These are phyloP conservation scores for Ophiosphaerella korrae DNA, from an alignment of 2,329 filamentous ascomycete species.

Conservation along the genomic window DNA sequence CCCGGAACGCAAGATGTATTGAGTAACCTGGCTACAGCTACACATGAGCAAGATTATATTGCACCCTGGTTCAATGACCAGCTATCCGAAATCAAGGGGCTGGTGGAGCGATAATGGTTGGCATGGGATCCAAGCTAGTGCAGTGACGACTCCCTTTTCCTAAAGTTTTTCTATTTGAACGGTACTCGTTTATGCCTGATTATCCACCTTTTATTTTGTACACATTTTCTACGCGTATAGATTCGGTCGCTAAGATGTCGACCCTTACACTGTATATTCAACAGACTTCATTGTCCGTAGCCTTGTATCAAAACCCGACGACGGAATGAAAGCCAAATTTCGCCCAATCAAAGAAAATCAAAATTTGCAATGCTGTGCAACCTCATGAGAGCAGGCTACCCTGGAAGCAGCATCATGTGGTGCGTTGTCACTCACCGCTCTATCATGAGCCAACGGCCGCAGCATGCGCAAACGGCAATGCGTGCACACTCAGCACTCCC, in stretches of 20 bases:
- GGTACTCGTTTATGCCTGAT: slow-evolving; percentile 1
- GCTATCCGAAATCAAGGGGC: slow-evolving; percentile 6
- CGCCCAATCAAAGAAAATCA: background rate
- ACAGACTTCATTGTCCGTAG: background rate
- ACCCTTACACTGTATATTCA: background rate
- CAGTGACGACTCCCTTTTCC: slow-evolving; percentile 20
- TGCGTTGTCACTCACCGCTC: slow-evolving; percentile 18
- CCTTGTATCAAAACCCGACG: background rate
- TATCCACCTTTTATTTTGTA: slow-evolving; percentile 1
- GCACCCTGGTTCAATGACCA: background rate
- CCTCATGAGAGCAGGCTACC: background rate
- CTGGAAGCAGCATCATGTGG: background rate
- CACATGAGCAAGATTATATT: background rate
- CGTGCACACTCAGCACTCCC: background rate
- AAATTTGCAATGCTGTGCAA: background rate
- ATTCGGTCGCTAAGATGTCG: background rate
- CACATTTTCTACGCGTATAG: slow-evolving; percentile 8
- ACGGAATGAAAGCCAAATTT: background rate
- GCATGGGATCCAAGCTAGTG: slow-evolving; percentile 24
- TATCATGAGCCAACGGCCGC: slow-evolving; percentile 2
- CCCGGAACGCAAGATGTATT: slow-evolving; percentile 43
- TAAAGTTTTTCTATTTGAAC: slow-evolving; percentile 1
- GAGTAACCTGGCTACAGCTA: background rate
- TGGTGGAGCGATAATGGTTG: slow-evolving; percentile 8
- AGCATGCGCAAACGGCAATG: background rate